These are phyloP conservation scores for Brassica hybrid DNA, from an alignment of 441 rosid species.

Conservation along the genomic window DNA sequence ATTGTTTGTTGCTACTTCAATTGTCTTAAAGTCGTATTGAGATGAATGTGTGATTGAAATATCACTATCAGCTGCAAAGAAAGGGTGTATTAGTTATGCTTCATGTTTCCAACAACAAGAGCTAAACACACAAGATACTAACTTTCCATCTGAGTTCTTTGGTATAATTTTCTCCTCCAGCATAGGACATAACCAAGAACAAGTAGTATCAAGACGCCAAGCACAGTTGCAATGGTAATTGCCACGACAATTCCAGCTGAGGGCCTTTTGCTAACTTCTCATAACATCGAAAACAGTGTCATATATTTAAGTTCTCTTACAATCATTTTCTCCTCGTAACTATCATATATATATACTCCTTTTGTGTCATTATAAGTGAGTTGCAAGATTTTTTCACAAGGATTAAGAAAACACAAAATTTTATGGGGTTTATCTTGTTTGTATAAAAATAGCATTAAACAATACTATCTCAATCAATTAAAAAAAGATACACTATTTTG, in stretches of 20 bases:
- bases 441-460: no score
- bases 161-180: not conserved
- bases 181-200: not conserved
- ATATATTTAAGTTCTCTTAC: not conserved
- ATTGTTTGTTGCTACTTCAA: slow-evolving; percentile 49
- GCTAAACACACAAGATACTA: not conserved
- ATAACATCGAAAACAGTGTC: not conserved
- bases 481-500: no score
- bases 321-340: not conserved
- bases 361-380: no score
- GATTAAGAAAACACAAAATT: no score
- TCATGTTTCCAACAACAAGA: not conserved
- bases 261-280: not conserved
- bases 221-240: not conserved
- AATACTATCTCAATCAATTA: no score
- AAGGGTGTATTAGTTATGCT: slow-evolving; percentile 4
- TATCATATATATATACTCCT: no score
- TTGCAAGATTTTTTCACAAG: no score
- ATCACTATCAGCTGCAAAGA: slow-evolving; percentile 41
- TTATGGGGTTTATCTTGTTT: no score
- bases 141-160: not conserved
- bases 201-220: not conserved
- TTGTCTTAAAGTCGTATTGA: slow-evolving; percentile 46
- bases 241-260: not conserved
- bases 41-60: slow-evolving; percentile 38